Evolutionary conservation across 2,329 filamentous ascomycete species (phyloP), one percentile per base, ranked within the genome.

Genomic region (Cercospora janseana): DNA sequence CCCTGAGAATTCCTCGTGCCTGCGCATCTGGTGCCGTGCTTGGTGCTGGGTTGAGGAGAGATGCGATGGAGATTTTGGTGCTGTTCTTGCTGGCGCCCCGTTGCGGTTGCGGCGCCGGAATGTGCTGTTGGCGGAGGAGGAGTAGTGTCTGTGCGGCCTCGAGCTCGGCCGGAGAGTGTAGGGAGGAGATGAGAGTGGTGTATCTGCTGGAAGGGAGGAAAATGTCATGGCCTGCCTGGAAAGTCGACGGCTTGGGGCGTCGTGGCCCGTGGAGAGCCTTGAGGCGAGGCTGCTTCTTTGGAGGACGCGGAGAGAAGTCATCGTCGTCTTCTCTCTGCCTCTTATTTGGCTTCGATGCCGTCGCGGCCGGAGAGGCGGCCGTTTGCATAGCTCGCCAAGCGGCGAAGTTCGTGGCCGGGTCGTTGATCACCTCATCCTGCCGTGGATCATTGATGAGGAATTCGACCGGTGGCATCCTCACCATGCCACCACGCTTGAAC

Each of bases 381-480:
- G 28, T 20, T 4, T 45, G 42, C 16, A 35, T 26, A 9, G 43
- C 54, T 8, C 44, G 21, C 62, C 62, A 65, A 10, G 42, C 43
- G 29, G 48, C 35, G 57, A 61, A 65, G 57, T 66, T 66, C 23
- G 28, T 46, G 18, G 20, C 20, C 2, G 61, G 48, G 35, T 60
- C 52, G 34, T 37, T 60, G 41, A 60, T 37, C 3, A 34, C 48
- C 48, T 66, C 64, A 44, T 49, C 56, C 4, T 31, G 29, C 21
- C 28, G 35, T 4, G 37, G 18, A n/a, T 57, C 48, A 40, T 49
- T 48, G 50, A 66, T 60, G 10, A 67, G 54, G 45, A 66, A 65
- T 55, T 67, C 64, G 35, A 64, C 52, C 9, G 64, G 63, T n/a
- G 61, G 59, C 58, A 66, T 58, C 13, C 45, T 47, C 10, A 23